These are phyloP conservation scores for Saccharomycopsis fibuligera DNA, from an alignment of 805 yeast genomes.

Conservation along the genomic window DNA sequence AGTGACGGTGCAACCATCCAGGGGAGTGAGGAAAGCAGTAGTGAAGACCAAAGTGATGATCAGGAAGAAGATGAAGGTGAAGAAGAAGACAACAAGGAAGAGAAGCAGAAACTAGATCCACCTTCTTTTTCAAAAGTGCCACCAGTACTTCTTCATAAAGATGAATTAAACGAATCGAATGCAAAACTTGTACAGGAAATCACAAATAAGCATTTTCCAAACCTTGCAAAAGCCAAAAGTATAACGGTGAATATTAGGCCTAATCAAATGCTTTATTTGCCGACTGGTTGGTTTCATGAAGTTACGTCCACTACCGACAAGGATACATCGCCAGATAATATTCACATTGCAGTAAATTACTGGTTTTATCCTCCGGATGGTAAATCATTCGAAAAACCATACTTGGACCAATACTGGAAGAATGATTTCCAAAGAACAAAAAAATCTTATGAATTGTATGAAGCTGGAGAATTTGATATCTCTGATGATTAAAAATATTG, in stretches of 20 bases:
- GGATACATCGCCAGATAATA: constrained; percentile 24
- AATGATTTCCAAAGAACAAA: constrained; percentile 43
- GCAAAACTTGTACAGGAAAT: constrained; percentile 29
- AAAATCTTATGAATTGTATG: constrained; percentile 27
- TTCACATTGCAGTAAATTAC: constrained; percentile 64
- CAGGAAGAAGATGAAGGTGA: constrained; percentile 25
- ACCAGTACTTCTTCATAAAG: constrained; percentile 57
- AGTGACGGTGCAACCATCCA: constrained; percentile 51
- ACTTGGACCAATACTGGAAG: constrained; percentile 47
- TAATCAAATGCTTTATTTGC: constrained; percentile 64
- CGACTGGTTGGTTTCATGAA: constrained; percentile 81
- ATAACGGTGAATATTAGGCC: constrained; percentile 45
- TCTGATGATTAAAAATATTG: background rate
- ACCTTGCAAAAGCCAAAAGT: constrained; percentile 36
- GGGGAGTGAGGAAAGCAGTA: constrained; percentile 1
- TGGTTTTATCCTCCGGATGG: constrained; percentile 68
- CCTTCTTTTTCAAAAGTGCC: constrained; percentile 66
- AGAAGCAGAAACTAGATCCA: constrained; percentile 40
- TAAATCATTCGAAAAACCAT: constrained; percentile 29
- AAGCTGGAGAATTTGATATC: background rate
- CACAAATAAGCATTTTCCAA: constrained; percentile 43
- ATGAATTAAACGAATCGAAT: constrained; percentile 31
- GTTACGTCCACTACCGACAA: constrained; percentile 54
- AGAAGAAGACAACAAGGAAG: constrained; percentile 23
- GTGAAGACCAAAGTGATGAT: too few relatives aligned